Percentiles rank a stretch among this genome's conserved stretches.
These are phyloP conservation scores for Colletotrichum kahawae DNA, from an alignment of 2,329 filamentous ascomycete species.

Conservation along the genomic window DNA sequence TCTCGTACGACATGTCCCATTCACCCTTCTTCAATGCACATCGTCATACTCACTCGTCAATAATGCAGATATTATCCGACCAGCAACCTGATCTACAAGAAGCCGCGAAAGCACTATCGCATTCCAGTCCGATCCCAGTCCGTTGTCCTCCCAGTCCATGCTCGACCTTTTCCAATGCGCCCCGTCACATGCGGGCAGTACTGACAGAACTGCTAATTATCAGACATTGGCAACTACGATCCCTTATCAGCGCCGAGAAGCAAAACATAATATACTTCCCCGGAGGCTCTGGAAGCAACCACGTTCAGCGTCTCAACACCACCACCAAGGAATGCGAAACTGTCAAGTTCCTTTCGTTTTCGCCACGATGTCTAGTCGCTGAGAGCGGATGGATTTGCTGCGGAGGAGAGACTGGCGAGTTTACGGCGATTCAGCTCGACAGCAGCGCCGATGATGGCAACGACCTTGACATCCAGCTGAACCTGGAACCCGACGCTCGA, in stretches of 20 bases:
- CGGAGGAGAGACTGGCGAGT: conserved; percentile 87
- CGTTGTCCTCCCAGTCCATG: neutral
- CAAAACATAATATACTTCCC: conserved; percentile 85
- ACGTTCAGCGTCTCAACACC: conserved; percentile 72
- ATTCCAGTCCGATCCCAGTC: conserved; percentile 70
- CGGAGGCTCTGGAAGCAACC: conserved; percentile 68
- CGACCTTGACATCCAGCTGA: conserved; percentile 27
- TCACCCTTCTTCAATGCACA: neutral
- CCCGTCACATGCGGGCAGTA: neutral
- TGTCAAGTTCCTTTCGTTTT: conserved; percentile 73
- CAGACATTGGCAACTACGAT: conserved; percentile 88
- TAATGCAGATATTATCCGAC: conserved; percentile 65
- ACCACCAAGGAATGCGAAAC: conserved; percentile 73
- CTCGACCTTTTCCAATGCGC: neutral
- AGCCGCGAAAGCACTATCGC: conserved; percentile 70
- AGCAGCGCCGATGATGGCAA: conserved; percentile 36
- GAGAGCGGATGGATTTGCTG: conserved; percentile 89
- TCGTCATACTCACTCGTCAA: neutral
- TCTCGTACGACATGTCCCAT: conserved; percentile 15
- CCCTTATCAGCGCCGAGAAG: conserved; percentile 83
- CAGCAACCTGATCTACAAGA: conserved; percentile 65
- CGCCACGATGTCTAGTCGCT: conserved; percentile 85
- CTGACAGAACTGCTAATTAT: conserved; percentile 6
- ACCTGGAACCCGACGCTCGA: conserved; percentile 39
- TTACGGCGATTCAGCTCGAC: conserved; percentile 75